These are phyloP conservation scores for Leccinum arenicola DNA, from an alignment of 768 basidiomycete genomes.

Conservation along the genomic window DNA sequence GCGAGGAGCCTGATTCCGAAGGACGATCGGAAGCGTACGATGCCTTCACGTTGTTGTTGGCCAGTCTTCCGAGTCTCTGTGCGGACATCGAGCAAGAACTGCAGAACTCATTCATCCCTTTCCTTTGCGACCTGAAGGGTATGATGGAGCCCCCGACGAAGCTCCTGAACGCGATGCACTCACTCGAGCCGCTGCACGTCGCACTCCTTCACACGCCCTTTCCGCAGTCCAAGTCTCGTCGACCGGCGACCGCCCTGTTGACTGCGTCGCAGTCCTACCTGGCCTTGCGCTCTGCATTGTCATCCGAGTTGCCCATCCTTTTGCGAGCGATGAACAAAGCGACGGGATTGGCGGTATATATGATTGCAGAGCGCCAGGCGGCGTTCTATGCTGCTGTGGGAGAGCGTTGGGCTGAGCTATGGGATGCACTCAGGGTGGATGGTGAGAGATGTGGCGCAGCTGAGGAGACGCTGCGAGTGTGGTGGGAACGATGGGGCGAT, in stretches of 20 bases:
- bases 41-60: conserved; percentile 62
- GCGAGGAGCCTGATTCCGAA: conserved; percentile 21
- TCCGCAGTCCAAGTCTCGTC: conserved; percentile 48
- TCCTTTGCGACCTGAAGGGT: conserved; percentile 55
- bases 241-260: conserved; percentile 64
- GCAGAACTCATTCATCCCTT: conserved; percentile 51
- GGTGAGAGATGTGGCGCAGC: conserved; percentile 65
- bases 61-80: conserved; percentile 51
- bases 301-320: conserved; percentile 66
- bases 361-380: conserved; percentile 56
- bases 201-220: conserved; percentile 66
- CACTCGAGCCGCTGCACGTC: conserved; percentile 70
- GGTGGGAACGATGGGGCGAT: conserved; percentile 66
- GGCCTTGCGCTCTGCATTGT: conserved; percentile 70
- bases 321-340: conserved; percentile 59
- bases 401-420: conserved; percentile 74
- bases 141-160: conserved; percentile 62
- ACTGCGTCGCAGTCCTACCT: conserved; percentile 76
- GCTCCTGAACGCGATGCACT: conserved; percentile 68
- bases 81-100: conserved; percentile 52
- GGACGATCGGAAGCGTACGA: conserved; percentile 61
- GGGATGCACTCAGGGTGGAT: conserved; percentile 76
- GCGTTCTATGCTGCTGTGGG: conserved; percentile 58
- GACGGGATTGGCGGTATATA: conserved; percentile 47
- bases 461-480: conserved; percentile 69